Evolutionary conservation across 306 rosid species (phyloP), one percentile per base, ranked within the genome.

Genomic region (Malus orientalis): DNA sequence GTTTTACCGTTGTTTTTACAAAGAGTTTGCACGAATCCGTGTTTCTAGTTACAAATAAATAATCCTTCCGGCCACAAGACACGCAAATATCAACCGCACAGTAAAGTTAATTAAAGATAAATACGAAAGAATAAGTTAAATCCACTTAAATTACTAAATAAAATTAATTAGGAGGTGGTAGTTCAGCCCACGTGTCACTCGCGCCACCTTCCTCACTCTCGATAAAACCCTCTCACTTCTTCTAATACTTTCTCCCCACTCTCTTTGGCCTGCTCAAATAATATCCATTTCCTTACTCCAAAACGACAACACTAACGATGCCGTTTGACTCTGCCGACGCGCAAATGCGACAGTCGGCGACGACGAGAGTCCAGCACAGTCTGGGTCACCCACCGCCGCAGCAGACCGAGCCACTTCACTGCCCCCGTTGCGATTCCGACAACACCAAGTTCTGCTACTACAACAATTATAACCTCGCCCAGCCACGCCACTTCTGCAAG

Each of bases 401-500:
- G 8, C 76, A 49, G 38, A 16, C 76, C 13, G 83, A 79, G 12
- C 87, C 87, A 0, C 82, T 85, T 8, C 87, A 83, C 14, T 87
- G 91, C 71, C 91, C 91, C 0, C 88, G 91, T 68, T 87, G 91
- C 71, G 81, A 82, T 33, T 87, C 91, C 20, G 65, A 74, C 74
- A 64, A 61, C 78, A 87, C 91, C 67, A 87, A 87, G 82, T 87
- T 87, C 77, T 87, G 91, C 71, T 87, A 87, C 74, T 87, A 87
- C 88, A 87, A 87, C 79, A 87, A 87, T 87, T 87, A 87, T 79
- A 87, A 85, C 76, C 82, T 82, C 76, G 70, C 85, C 20, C 91
- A 87, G 82, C 91, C 91, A 2, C 91, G 91, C 87, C 88, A 87
- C 79, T 82, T 80, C 85, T 87, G 91, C 78, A 82, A 78, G 62